These are phyloP conservation scores for Epichloe hybrida DNA, from an alignment of 2,329 filamentous ascomycete genomes.

Conservation along the genomic window DNA sequence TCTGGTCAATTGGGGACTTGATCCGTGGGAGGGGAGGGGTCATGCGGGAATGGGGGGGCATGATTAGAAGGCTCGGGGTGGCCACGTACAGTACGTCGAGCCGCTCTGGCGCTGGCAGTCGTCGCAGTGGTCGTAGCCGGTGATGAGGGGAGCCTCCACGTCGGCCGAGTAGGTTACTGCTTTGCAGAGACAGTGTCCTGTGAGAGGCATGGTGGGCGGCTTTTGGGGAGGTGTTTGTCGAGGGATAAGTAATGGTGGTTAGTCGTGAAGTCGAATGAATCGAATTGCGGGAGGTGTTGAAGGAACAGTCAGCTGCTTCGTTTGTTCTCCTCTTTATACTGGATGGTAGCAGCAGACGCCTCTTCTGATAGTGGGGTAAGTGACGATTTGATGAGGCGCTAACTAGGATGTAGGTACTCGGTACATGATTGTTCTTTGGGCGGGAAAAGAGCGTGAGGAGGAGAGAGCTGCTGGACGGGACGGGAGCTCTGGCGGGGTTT, in stretches of 20 bases:
- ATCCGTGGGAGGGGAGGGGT: background rate
- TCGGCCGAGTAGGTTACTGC: constrained; percentile 53
- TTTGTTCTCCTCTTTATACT: constrained; percentile 1
- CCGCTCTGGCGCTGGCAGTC: constrained; percentile 59
- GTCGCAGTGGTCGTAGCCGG: constrained; percentile 59
- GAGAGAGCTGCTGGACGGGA: background rate
- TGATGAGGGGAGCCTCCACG: constrained; percentile 37
- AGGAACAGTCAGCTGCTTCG: constrained; percentile 1
- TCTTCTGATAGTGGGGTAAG: constrained; percentile 13
- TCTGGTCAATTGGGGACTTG: background rate
- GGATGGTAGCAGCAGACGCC: background rate
- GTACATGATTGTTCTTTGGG: background rate
- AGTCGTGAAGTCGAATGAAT: background rate
- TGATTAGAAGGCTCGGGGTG: background rate
- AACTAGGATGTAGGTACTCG: background rate
- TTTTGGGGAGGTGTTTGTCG: background rate
- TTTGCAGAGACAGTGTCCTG: constrained; percentile 59
- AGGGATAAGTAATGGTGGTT: no score
- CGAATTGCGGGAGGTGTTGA: background rate
- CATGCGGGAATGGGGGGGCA: background rate
- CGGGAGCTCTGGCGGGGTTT: constrained; percentile 12
- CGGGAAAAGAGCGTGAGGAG: background rate
- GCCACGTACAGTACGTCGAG: constrained; percentile 49
- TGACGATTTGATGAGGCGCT: constrained; percentile 2
- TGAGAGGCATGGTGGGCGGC: constrained; percentile 43